phyloP scores from a whole-genome alignment of 2,329 filamentous ascomycete species.

The Akanthomyces uredinophilus region DNA sequence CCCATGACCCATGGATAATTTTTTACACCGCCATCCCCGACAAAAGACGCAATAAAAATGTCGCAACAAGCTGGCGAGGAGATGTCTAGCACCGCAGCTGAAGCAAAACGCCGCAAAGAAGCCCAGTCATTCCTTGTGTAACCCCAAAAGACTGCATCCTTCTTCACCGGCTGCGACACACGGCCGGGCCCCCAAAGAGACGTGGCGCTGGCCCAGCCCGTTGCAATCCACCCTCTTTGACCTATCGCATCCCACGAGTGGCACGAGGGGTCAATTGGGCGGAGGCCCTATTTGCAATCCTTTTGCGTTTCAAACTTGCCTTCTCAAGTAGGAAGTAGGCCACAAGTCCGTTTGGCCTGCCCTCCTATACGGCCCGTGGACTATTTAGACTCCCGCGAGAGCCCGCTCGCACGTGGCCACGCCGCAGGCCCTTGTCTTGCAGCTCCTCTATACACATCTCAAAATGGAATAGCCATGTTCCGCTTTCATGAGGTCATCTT shows the following conservation, averaged over 20 bases:
- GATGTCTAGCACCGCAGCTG: neutral
- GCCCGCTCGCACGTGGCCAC: slow-evolving; percentile 3
- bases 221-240: neutral
- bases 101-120: too few species aligned
- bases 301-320: neutral
- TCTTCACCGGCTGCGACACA: slow-evolving; percentile 2
- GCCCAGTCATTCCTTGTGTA: neutral
- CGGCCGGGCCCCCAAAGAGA: neutral
- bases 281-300: neutral
- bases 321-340: neutral
- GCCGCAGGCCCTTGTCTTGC: neutral
- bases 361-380: neutral
- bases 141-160: neutral
- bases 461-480: neutral
- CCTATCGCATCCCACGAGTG: neutral
- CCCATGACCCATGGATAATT: neutral
- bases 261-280: neutral
- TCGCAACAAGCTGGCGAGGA: neutral
- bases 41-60: neutral
- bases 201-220: neutral
- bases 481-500: neutral
- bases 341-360: neutral
- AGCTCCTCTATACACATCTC: neutral
- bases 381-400: neutral
- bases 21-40: neutral